Base-by-base conservation (phyloP, 2,329 filamentous ascomycete species). In the Gaeumannomyces tritici region DNA sequence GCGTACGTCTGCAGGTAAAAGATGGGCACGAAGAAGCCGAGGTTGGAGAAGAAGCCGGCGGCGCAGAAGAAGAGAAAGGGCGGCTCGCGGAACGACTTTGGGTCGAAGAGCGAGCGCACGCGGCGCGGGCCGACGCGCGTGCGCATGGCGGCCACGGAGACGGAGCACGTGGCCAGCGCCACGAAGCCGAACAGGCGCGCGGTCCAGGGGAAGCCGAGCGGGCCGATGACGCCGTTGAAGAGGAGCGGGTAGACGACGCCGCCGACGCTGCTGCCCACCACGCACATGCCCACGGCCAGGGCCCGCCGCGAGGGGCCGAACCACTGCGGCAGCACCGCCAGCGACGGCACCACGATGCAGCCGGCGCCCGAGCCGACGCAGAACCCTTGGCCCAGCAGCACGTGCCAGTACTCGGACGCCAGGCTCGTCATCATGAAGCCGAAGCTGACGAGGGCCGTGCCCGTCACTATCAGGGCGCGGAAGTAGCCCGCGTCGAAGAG, bases 401-500 rank as follows among this genome's bases (percentile, higher is more conserved):
- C 64, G 62, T 79, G 77, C 70, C 72, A 79, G 70, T 78, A 79
- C 28, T 65, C 64, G 1, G 68, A 71, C 47, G 70, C 69, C 12
- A 79, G 62, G 63, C 72, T 74, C 2, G 72, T 72, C 69, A 76
- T 77, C 71, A 82, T 79, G 65, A 79, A 72, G 2, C 80, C 80
- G 18, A 83, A 72, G 6, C 79, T 74, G 7, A 78, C 70, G 5
- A 80, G 64, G 62, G 77, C 70, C 3, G 71, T 68, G 24, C 81
- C 80, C 4, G 68, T 65, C 2, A 71, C n/a, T 2, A 83, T 62
- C 1, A 82, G 70, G 5, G 67, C 64, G 13, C 73, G 72, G 47
- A 79, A 74, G 64, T 79, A 74, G 7, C 82, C 82, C 3, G 72
- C 71, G 68, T 84, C 81, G 59, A 75, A 79, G 0, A 81, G 66